phyloP scores from a whole-genome alignment of 1,284 basidiomycete genomes.

The Marasmius fiardii region DNA sequence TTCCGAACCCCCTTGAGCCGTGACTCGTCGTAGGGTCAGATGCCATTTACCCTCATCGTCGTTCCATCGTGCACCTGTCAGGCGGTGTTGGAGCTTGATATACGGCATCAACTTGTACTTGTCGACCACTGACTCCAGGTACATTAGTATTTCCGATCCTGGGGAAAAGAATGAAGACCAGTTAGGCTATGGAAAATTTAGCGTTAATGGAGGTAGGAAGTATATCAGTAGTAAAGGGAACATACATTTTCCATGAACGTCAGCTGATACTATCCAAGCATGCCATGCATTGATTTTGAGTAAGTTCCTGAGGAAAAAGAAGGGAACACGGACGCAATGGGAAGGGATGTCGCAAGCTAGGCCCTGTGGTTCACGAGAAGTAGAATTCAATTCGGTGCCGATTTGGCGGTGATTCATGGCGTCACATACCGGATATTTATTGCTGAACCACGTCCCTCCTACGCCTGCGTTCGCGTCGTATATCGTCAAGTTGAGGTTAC shows the following conservation, averaged over 20 bases:
- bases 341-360: slow-evolving; percentile 56
- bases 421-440: slow-evolving; percentile 37
- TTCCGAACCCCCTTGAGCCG: slow-evolving; percentile 29
- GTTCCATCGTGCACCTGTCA: slow-evolving; percentile 47
- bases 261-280: slow-evolving; percentile 46
- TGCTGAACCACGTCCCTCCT: slow-evolving; percentile 55
- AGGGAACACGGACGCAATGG: slow-evolving; percentile 34
- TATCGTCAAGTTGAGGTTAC: slow-evolving; percentile 52
- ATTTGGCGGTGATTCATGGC: not conserved
- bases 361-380: slow-evolving; percentile 29
- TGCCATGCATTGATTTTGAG: not conserved
- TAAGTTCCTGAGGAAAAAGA: not conserved
- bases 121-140: slow-evolving; percentile 51
- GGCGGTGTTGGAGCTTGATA: slow-evolving; percentile 52
- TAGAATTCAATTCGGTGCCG: not conserved
- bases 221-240: not conserved
- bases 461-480: slow-evolving; percentile 58
- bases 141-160: slow-evolving; percentile 52
- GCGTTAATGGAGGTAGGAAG: not conserved
- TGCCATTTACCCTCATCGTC: slow-evolving; percentile 52
- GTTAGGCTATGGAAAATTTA: slow-evolving; percentile 33
- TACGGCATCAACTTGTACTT: slow-evolving; percentile 54
- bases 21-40: slow-evolving; percentile 42
- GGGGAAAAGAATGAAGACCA: slow-evolving; percentile 61
- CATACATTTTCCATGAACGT: slow-evolving; percentile 53